Evolutionary conservation across 352 stramenopile species (phyloP), one percentile per base, ranked within the genome.

Genomic region (Chrysophaeum taylorii): DNA sequence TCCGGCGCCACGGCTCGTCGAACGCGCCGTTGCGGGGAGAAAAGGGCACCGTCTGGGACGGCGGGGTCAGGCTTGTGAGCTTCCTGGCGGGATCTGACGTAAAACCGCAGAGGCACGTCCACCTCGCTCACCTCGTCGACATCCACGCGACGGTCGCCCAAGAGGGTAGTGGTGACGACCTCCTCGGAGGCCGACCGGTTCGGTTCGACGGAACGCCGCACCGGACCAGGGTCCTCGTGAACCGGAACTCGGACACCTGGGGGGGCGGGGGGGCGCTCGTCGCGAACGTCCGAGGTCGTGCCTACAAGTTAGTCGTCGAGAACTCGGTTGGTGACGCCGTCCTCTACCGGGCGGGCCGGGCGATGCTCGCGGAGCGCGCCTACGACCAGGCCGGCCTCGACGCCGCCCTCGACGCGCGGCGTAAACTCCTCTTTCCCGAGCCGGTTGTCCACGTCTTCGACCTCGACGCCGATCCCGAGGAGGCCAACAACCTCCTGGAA

Each of bases 211-310:
- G 73, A 14, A 27, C 53, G n/a, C 48, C 70, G 27, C 63, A 64
- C 29, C 62, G 73, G 37, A 23, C 72, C 42, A 38, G 42, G n/a
- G 25, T 77, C 18, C 50, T 77, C 23, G 75, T 77, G 42, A 77
- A 77, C 35, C 33, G 75, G 35, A 77, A 77, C 67, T 70, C 43
- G 60, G 41, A 50, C 7, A 69, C 66, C 39, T 77, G 75, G 23
- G 73, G 35, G 25, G 60, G 50, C 31, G 73, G 70, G 45, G 69
- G 61, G 5, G 73, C 73, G 1, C 53, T 77, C 50, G n/a, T n/a
- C n/a, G n/a, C n/a, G n/a, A n/a, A n/a, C n/a, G n/a, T n/a, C n/a
- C n/a, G n/a, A n/a, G n/a, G n/a, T n/a, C n/a, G n/a, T n/a, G n/a
- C n/a, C n/a, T n/a, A n/a, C n/a, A n/a, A n/a, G n/a, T n/a, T n/a